Evolutionary conservation across 2,329 filamentous ascomycete species (phyloP).

Genomic region (Cordyceps javanica): DNA sequence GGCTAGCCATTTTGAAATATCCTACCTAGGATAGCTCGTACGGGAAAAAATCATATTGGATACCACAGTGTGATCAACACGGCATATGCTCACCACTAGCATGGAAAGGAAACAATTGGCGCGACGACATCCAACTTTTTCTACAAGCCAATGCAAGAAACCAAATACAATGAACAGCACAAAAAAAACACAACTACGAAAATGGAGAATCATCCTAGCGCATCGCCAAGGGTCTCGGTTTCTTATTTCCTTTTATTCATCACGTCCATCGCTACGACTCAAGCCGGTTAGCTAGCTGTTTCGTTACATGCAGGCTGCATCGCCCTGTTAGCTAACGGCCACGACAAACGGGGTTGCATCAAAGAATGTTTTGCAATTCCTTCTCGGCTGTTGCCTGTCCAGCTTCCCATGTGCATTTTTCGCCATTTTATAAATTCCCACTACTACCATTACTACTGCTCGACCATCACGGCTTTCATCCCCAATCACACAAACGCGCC

Average conservation of each 20-base stretch:
- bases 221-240: neutral
- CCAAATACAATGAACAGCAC: neutral
- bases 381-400: neutral
- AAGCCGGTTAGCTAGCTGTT: neutral
- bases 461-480: neutral
- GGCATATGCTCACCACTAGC: neutral
- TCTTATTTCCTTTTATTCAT: neutral
- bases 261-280: slow-evolving; percentile 1
- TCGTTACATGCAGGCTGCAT: neutral
- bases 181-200: neutral
- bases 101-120: neutral
- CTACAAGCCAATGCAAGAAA: neutral
- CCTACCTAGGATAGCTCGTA: neutral
- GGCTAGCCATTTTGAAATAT: neutral
- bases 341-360: slow-evolving; percentile 1
- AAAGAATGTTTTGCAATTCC: neutral
- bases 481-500: neutral
- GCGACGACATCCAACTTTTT: neutral
- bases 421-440: neutral
- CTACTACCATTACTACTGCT: slow-evolving; percentile 2
- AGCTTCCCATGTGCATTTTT: neutral
- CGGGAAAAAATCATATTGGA: too few relatives aligned
- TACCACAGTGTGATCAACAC: neutral
- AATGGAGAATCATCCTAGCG: neutral
- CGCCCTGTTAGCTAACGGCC: neutral